phyloP scores from a whole-genome alignment of 2,329 filamentous ascomycete species.

The Annulohypoxylon truncatum region DNA sequence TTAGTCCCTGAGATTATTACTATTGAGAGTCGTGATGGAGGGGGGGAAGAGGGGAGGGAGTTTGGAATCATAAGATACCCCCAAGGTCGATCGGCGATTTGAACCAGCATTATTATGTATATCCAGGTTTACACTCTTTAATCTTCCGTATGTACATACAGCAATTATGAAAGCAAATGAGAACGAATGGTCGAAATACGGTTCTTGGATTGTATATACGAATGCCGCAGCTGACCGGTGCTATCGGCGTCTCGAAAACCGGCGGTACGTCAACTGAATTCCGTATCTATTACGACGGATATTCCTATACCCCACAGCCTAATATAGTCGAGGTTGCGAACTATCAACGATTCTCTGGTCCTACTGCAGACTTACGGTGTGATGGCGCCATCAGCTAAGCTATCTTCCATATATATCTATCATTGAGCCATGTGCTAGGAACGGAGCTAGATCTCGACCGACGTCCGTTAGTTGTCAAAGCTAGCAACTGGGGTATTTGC shows the following conservation, averaged over 20 bases:
- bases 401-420: not conserved
- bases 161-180: not conserved
- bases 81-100: not conserved
- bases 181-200: not conserved
- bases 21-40: not conserved
- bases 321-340: not conserved
- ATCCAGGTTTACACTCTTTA: not conserved
- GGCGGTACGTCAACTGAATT: slow-evolving; percentile 1
- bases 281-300: too few species aligned
- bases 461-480: not conserved
- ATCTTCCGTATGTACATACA: not conserved
- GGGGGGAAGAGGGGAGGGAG: not conserved
- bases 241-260: slow-evolving; percentile 12
- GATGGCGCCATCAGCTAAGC: not conserved
- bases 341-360: not conserved
- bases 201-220: not conserved
- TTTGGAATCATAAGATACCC: not conserved
- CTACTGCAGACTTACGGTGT: not conserved
- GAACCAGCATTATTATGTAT: not conserved
- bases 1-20: not conserved
- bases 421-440: not conserved
- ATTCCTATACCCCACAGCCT: not conserved
- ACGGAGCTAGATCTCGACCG: not conserved
- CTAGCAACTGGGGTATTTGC: not conserved
- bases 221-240: slow-evolving; percentile 2